Conservation (phyloP, 1,284 basidiomycete species). For the Pseudozyma sp. region DNA sequence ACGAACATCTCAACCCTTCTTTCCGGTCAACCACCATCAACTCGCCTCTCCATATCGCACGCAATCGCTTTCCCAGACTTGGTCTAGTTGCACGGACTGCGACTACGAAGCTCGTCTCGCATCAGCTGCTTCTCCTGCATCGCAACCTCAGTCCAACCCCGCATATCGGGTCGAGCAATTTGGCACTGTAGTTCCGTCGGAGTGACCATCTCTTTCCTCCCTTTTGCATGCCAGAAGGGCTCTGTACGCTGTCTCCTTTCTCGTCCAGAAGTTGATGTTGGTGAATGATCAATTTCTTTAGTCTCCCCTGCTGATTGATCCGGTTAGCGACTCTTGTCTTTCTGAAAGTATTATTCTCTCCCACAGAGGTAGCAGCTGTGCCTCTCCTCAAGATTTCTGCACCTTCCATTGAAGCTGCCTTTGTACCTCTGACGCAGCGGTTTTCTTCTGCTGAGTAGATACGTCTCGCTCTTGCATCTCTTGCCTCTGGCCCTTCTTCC, state of each 20-base stretch:
- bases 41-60: not conserved
- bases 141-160: no score
- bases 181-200: no score
- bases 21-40: slow-evolving; percentile 9
- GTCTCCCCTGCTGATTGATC: slow-evolving; percentile 39
- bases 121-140: no score
- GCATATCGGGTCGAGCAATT: no score
- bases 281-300: slow-evolving; percentile 53
- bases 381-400: slow-evolving; percentile 8
- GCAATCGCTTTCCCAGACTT: not conserved
- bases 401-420: slow-evolving; percentile 9
- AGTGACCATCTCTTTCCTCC: not conserved
- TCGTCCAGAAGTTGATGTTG: slow-evolving; percentile 41
- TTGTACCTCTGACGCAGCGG: not conserved
- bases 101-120: no score
- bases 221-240: slow-evolving; percentile 7
- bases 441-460: slow-evolving; percentile 8
- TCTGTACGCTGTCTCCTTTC: slow-evolving; percentile 25
- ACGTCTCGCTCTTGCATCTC: slow-evolving; percentile 5
- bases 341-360: slow-evolving; percentile 9
- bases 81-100: not conserved
- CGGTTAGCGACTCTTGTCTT: slow-evolving; percentile 18
- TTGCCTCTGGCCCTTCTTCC: not conserved
- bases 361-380: slow-evolving; percentile 6
- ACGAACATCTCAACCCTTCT: not conserved